A percentile compares a stretch with the other conserved stretches of the same genome.
These are phyloP conservation scores for Apiotrichum veenhuisii DNA, from an alignment of 1,284 basidiomycete genomes.

Conservation along the genomic window DNA sequence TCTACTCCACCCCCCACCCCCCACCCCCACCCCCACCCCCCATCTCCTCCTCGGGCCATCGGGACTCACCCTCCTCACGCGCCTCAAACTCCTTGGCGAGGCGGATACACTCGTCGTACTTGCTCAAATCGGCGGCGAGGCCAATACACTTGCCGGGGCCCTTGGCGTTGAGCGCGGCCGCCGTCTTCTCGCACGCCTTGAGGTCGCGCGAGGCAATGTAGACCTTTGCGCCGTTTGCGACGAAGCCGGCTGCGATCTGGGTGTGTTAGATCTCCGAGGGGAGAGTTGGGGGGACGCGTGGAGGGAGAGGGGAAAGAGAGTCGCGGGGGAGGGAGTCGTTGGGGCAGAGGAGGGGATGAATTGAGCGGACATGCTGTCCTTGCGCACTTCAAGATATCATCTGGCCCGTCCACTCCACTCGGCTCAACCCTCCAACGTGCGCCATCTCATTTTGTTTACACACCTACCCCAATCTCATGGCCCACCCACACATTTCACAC, in stretches of 20 bases:
- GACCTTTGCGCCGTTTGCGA: constrained; percentile 62
- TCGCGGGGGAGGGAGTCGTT: too few species aligned
- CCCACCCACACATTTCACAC: not conserved
- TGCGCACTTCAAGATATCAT: too few species aligned
- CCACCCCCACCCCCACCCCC: not conserved
- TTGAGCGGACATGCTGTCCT: too few species aligned
- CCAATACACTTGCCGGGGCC: constrained; percentile 60
- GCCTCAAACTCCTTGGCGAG: constrained; percentile 56
- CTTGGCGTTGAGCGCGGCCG: constrained; percentile 56
- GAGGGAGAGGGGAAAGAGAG: not conserved
- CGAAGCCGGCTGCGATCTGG: constrained; percentile 65
- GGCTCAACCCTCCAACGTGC: too few species aligned
- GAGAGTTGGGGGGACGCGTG: not conserved
- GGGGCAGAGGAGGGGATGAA: too few species aligned
- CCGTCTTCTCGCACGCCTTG: constrained; percentile 59
- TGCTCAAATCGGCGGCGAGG: constrained; percentile 61
- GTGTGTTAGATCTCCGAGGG: not conserved
- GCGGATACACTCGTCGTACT: constrained; percentile 58
- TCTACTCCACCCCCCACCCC: not conserved
- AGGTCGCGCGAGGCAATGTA: constrained; percentile 65
- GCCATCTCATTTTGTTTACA: too few species aligned
- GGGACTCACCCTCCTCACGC: constrained; percentile 53
- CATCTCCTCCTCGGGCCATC: not conserved
- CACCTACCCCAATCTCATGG: too few species aligned
- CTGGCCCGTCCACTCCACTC: too few species aligned